phyloP scores from a whole-genome alignment of 2,329 filamentous ascomycete species.

The Dothidotthia symphoricarpi region DNA sequence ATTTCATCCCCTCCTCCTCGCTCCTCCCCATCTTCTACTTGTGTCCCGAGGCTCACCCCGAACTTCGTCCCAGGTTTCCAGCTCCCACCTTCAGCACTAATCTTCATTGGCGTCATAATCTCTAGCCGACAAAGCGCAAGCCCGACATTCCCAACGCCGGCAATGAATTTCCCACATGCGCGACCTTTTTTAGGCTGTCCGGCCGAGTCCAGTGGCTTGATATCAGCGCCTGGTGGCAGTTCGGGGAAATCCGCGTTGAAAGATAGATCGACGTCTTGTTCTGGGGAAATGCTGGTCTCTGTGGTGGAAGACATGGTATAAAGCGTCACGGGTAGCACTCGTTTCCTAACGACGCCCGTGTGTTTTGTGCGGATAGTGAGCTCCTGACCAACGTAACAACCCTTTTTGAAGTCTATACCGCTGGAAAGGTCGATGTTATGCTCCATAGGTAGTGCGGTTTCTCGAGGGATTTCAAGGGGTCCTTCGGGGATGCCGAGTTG shows the following conservation, averaged over 20 bases:
- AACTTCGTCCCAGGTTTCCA: conserved; percentile 60
- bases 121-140: conserved; percentile 83
- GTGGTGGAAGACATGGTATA: conserved; percentile 46
- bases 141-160: conserved; percentile 79
- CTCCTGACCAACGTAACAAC: conserved; percentile 96
- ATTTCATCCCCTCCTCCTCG: conserved; percentile 43
- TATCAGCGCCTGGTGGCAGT: conserved; percentile 47
- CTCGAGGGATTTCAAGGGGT: conserved; percentile 70
- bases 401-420: conserved; percentile 90
- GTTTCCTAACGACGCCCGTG: conserved; percentile 87
- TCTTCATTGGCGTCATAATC: conserved; percentile 77
- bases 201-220: conserved; percentile 52
- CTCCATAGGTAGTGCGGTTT: conserved; percentile 77
- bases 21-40: conserved; percentile 34
- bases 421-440: conserved; percentile 83
- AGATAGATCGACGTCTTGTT: conserved; percentile 43
- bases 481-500: conserved; percentile 82
- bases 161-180: conserved; percentile 77
- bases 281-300: conserved; percentile 1
- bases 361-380: conserved; percentile 94
- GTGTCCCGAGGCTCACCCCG: conserved; percentile 25
- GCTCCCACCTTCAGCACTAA: conserved; percentile 65
- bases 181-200: conserved; percentile 52
- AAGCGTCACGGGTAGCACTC: conserved; percentile 76
- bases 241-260: conserved; percentile 28